Base-by-base conservation (phyloP, 2,329 filamentous ascomycete species). In the Thelonectria rubi region DNA sequence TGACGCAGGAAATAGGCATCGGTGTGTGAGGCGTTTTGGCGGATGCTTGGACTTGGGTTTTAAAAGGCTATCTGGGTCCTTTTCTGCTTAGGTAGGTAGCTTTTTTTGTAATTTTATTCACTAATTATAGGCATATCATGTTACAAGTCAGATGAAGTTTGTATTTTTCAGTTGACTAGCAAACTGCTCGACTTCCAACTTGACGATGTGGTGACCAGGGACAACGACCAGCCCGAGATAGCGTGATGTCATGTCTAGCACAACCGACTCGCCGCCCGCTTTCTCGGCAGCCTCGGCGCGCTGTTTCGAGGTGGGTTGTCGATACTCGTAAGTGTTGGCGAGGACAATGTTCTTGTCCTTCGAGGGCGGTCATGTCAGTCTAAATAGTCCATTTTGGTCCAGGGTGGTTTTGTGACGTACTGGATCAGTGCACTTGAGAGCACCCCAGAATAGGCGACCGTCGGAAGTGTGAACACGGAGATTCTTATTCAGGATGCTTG, bases 361-460 rank as follows among this genome's bases (percentile, higher is more conserved):
- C 26, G 5, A 26, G 49, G 14, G 43, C n/a, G 5, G 32, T 47
- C 39, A 64, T 45, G 10, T 45, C 54, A 47, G 39, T 57, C 12
- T 62, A 55, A 30, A 42, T 12, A 37, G 6, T 11, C 34, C 34
- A 37, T 15, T 1, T 37, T 37, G 12, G 34, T 12, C 12, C 26
- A 10, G 10, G 6, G 26, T 6, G 6, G 26, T 37, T 37, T 15
- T 37, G 12, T 15, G 49, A 82, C 86, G 52, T 80, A 96, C 93
- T 62, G 91, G 88, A 81, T 99, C 95, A 30, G 94, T 97, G 81
- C 95, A 99, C 78, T 96, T 97, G 79, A 99, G 91, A 65, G 88
- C 85, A 18, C 95, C 95, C 57, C 93, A 87, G 77, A 98, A 99
- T 76, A 97, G 88, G 62, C 95, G 91, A 15, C 87, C 88, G 75